Base-by-base conservation (phyloP, 2,329 filamentous ascomycete species). In the Lasiodiplodia citricola region DNA sequence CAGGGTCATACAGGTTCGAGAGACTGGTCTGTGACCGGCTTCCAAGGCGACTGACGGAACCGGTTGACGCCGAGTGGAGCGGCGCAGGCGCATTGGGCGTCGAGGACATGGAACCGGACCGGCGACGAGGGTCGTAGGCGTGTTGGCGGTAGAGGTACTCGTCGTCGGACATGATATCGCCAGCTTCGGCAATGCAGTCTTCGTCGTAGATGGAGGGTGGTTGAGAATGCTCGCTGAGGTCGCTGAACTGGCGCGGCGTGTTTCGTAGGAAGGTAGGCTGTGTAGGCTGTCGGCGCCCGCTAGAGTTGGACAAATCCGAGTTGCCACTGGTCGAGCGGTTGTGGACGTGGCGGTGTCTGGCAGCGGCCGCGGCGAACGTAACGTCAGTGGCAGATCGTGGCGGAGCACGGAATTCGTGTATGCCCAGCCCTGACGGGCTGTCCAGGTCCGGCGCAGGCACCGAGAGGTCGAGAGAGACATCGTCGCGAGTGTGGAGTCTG, bases 371-470 rank as follows among this genome's bases (percentile, higher is more conserved):
- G 11, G 78, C 71, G 71, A 84, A 85, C 68, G 75, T 80, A 66
- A 83, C 80, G 71, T 85, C 81, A 23, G 79, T 78, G 13, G 79
- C 81, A 54, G 82, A 81, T 50, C 76, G 78, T 52, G 77, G 73
- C 70, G 78, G 77, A 18, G 23, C 72, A 51, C 76, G 75, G 69
- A 82, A 82, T 38, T 87, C 85, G 71, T 83, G 82, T 56, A 88
- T 88, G 21, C 86, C 86, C 64, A 89, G 75, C 11, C 86, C 87
- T 8, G 83, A 78, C 25, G 84, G 72, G 38, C 78, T 73, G 68
- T 87, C 85, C 70, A 87, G 86, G 71, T 89, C 87, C 16, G 83
- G 81, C 6, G 83, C 83, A 3, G 86, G 84, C 38, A 85, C 83
- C 38, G 85, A 87, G 28, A 88, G 78, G 73, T 89, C 86, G 66